Conservation (phyloP, 352 stramenopile genomes). For the Phytophthora quininea region DNA sequence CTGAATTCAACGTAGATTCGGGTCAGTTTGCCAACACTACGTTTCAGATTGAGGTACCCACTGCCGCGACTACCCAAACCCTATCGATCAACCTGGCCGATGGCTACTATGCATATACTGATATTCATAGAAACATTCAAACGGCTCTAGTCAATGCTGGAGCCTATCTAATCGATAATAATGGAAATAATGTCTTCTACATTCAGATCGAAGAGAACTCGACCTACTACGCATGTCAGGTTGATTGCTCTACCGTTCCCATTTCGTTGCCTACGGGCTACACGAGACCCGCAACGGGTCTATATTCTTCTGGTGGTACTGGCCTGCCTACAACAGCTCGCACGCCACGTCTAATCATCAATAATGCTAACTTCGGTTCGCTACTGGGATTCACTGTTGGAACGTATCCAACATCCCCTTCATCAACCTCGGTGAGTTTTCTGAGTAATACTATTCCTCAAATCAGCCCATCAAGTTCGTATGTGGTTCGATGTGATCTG, state of each 20-base stretch:
- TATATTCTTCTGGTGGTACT: conserved; percentile 23
- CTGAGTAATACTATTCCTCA: conserved; percentile 8
- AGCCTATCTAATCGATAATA: conserved; percentile 29
- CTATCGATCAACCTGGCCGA: conserved; percentile 21
- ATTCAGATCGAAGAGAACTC: conserved; percentile 23
- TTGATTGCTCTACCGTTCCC: conserved; percentile 17
- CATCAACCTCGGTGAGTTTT: neutral
- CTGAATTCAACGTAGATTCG: conserved; percentile 32
- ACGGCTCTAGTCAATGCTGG: conserved; percentile 15
- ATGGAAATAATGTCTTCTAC: conserved; percentile 25
- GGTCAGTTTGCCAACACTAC: conserved; percentile 19
- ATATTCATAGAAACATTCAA: conserved; percentile 30
- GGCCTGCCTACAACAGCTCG: conserved; percentile 10
- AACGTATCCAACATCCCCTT: neutral
- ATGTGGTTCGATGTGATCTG: conserved; percentile 9
- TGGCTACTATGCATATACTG: conserved; percentile 26
- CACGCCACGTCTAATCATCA: neutral
- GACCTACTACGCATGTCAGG: conserved; percentile 24
- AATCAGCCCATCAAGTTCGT: conserved; percentile 3
- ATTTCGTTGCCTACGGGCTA: conserved; percentile 14
- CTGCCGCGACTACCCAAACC: conserved; percentile 13
- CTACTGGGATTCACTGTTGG: conserved; percentile 2
- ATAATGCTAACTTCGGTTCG: conserved; percentile 4
- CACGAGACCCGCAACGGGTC: conserved; percentile 22
- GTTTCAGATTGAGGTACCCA: conserved; percentile 26